These are phyloP conservation scores for Cajanus cajan DNA, from an alignment of 306 rosid genomes.

Conservation along the genomic window DNA sequence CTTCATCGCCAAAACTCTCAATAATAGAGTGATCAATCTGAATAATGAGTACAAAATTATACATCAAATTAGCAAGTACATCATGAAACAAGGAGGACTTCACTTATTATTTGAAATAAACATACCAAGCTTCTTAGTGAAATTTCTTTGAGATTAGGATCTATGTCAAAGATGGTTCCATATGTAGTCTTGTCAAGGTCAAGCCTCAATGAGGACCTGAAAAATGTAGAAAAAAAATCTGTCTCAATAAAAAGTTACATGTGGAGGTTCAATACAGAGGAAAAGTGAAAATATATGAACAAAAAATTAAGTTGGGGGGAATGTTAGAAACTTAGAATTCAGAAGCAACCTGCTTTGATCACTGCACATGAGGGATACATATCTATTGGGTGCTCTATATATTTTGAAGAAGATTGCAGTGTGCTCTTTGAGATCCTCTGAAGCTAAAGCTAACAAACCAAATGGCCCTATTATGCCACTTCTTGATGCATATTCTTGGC, in stretches of 20 bases:
- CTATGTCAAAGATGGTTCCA: constrained; percentile 56
- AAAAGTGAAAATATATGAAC: background rate
- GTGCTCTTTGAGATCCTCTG: constrained; percentile 49
- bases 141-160: constrained; percentile 35
- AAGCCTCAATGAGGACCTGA: constrained; percentile 60
- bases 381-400: constrained; percentile 38
- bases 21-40: constrained; percentile 76
- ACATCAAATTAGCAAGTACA: background rate
- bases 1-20: constrained; percentile 75
- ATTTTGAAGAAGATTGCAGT: constrained; percentile 55
- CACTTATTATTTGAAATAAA: background rate
- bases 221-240: background rate
- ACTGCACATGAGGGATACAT: constrained; percentile 61
- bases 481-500: constrained; percentile 36
- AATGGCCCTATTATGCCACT: constrained; percentile 58
- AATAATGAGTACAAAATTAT: background rate
- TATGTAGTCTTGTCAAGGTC: constrained; percentile 52
- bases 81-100: background rate
- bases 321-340: background rate
- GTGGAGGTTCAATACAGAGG: background rate
- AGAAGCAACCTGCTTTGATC: constrained; percentile 60
- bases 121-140: constrained; percentile 72
- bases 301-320: background rate
- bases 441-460: constrained; percentile 60
- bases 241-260: background rate